Evolutionary conservation across 345 rosid species (phyloP).

Genomic region (Euphorbia peplus): DNA sequence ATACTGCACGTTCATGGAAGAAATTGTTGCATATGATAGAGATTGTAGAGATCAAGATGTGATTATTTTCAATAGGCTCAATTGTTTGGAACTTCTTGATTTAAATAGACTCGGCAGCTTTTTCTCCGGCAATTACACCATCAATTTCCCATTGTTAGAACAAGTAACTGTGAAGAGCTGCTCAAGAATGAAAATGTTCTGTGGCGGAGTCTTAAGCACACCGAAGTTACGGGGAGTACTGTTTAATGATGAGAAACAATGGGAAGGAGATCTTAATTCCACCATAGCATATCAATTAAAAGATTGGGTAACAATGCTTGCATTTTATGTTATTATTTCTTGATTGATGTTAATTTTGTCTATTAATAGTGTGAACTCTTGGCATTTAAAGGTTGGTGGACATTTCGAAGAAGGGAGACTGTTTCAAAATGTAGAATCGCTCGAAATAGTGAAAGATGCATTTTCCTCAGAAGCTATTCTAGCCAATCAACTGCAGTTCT

Average conservation of each 20-base stretch:
- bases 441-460: not conserved
- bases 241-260: not conserved
- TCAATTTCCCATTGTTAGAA: not conserved
- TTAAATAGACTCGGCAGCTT: constrained; percentile 3
- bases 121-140: not conserved
- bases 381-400: not conserved
- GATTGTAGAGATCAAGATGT: no score
- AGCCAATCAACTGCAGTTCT: not conserved
- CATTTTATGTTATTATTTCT: no score
- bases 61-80: not conserved
- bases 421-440: no score
- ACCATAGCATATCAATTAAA: not conserved
- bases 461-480: not conserved
- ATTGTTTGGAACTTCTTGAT: no score
- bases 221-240: not conserved
- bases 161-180: not conserved
- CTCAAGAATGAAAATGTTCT: no score
- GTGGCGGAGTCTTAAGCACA: not conserved
- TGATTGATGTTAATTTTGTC: not conserved
- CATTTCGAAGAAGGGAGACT: no score
- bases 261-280: not conserved
- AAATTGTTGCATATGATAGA: no score
- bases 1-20: no score
- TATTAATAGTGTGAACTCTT: not conserved
- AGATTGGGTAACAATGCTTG: no score